Base-by-base conservation (phyloP, 176 grass and related monocot species). In the Oryza glaberrima region DNA sequence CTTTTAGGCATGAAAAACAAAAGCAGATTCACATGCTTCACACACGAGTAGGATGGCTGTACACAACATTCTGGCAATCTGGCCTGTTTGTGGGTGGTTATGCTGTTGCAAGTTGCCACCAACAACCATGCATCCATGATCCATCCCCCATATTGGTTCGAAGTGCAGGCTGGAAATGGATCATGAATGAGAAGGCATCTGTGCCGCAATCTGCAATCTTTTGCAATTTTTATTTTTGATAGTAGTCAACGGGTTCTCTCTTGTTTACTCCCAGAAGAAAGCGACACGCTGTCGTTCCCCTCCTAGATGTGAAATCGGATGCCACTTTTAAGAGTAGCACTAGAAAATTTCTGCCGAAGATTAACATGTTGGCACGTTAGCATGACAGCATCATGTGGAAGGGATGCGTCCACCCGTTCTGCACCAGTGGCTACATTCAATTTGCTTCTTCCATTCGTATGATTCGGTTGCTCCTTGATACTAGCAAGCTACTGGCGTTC, bases 171-270 rank as follows among this genome's bases (percentile, higher is more conserved):
- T 84, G 70, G 25, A 80, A 40, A 63, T 61, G 71, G 20, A 4
- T 47, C 30, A 63, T 14, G 40, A 76, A 38, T 38, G 6, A 38
- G 6, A 49, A 25, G 25, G 8, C 45, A 68, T 35, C 11, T 47
- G 30, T 44, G 69, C 1, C 28, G 69, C 69, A 60, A 4, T 68
- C 5, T 52, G 44, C 44, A 11, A 45, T 52, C 67, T 12, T 17
- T 69, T 80, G 69, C 61, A n/a, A 15, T 71, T 74, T 8, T 16
- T 61, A 52, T 72, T 88, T 88, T 22, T 64, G 40, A 41, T 52
- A 69, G 1, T n/a, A 73, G 49, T 70, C 51, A 77, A 5, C 51
- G 2, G 0, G 66, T 76, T 13, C 20, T 17, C 15, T 16, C 13
- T 81, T 66, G 20, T 0, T 69, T 10, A 67, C 51, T 61, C 20